Evolutionary conservation across 2,329 filamentous ascomycete species (phyloP).

Genomic region (Hyphodiscus sp.): DNA sequence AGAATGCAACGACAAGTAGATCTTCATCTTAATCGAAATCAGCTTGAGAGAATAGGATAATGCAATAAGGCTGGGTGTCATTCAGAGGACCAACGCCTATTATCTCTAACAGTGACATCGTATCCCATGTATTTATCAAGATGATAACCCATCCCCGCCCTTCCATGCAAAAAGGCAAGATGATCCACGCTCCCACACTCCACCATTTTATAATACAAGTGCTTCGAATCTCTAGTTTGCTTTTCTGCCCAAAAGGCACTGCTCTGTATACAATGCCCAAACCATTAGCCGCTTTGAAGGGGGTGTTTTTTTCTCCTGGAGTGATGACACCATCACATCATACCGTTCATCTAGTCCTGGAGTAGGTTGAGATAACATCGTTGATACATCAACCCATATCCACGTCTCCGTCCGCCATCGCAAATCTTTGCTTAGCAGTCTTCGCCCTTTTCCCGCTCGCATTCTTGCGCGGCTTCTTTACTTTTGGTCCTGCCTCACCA

Average conservation of each 20-base stretch:
- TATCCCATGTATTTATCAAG: not conserved
- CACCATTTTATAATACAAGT: not conserved
- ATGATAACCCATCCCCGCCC: not conserved
- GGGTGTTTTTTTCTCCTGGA: not conserved
- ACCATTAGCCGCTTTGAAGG: too few relatives aligned
- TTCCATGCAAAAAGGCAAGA: not conserved
- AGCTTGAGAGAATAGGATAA: too few relatives aligned
- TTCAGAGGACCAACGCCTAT: not conserved
- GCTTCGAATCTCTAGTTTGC: not conserved
- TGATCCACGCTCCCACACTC: not conserved
- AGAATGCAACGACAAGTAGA: too few relatives aligned
- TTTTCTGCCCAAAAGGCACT: not conserved
- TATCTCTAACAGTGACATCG: not conserved
- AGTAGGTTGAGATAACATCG: not conserved
- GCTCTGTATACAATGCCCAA: not conserved
- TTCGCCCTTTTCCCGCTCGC: slow-evolving; percentile 57
- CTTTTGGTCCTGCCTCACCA: slow-evolving; percentile 40
- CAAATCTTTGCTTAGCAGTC: slow-evolving; percentile 61
- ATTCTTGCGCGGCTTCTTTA: slow-evolving; percentile 47
- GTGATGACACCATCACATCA: not conserved
- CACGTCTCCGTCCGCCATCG: slow-evolving; percentile 56
- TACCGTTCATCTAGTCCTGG: not conserved
- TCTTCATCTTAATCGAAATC: too few relatives aligned
- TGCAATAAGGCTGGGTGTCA: not conserved
- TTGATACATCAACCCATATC: slow-evolving; percentile 14